A percentile compares a stretch with the other conserved stretches of the same genome.
Evolutionary conservation across 2,329 filamentous ascomycete species (phyloP).

Genomic region (Mycogone perniciosa): DNA sequence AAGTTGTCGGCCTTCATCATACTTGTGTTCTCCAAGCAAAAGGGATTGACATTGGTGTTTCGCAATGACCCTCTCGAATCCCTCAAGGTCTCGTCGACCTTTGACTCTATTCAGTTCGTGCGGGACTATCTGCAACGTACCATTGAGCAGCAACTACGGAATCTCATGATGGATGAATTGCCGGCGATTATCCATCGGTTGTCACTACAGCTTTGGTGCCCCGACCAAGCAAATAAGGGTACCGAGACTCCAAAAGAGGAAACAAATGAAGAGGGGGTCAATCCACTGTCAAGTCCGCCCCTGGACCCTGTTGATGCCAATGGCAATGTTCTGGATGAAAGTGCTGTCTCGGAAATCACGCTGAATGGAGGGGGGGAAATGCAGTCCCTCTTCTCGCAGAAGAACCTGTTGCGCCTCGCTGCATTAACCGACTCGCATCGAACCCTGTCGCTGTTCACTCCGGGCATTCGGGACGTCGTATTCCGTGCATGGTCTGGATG

Average conservation of each 20-base stretch:
- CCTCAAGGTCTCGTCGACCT: slow-evolving; percentile 96
- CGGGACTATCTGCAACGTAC: slow-evolving; percentile 94
- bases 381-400: slow-evolving; percentile 89
- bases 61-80: slow-evolving; percentile 97
- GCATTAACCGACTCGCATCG: slow-evolving; percentile 81
- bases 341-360: slow-evolving; percentile 68
- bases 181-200: slow-evolving; percentile 93
- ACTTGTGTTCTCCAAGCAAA: slow-evolving; percentile 93
- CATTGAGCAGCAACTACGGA: slow-evolving; percentile 87
- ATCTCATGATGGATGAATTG: slow-evolving; percentile 95
- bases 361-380: slow-evolving; percentile 75
- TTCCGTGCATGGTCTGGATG: slow-evolving; percentile 88
- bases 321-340: slow-evolving; percentile 69
- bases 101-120: slow-evolving; percentile 97
- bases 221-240: slow-evolving; percentile 60
- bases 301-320: slow-evolving; percentile 75
- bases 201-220: slow-evolving; percentile 82
- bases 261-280: slow-evolving; percentile 56
- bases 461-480: slow-evolving; percentile 81
- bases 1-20: slow-evolving; percentile 96
- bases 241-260: slow-evolving; percentile 42
- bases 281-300: slow-evolving; percentile 76
- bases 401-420: slow-evolving; percentile 79
- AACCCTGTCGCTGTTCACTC: slow-evolving; percentile 86
- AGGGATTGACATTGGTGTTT: slow-evolving; percentile 93